phyloP scores from a whole-genome alignment of 148 eudicot genomes.

The Persicaria maculosa region DNA sequence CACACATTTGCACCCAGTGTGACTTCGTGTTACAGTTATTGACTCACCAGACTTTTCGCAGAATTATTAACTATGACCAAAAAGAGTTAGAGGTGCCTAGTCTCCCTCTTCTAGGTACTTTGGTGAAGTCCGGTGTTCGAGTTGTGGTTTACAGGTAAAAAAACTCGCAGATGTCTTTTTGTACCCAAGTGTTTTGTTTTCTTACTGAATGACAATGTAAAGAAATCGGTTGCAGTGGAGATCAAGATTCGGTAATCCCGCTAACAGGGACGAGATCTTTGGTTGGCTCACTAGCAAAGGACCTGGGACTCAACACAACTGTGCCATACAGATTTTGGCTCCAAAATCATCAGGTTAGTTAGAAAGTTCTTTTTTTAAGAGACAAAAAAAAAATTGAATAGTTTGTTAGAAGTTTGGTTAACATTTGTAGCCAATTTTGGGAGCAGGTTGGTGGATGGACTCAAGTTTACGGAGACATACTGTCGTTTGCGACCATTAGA shows the following conservation, averaged over 20 bases:
- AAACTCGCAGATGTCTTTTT: neutral
- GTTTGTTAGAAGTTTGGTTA: conserved; percentile 17
- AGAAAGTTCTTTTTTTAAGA: too few relatives aligned
- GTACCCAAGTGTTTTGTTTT: neutral
- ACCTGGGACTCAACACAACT: conserved; percentile 42
- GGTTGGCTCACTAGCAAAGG: conserved; percentile 41
- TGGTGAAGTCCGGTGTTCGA: conserved; percentile 11
- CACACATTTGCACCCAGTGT: too few relatives aligned
- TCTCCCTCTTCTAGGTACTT: conserved; percentile 8
- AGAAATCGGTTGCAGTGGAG: conserved; percentile 25
- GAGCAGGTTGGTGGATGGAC: conserved; percentile 46
- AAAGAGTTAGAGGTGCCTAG: conserved; percentile 5
- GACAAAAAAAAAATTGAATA: neutral
- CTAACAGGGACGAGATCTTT: conserved; percentile 40
- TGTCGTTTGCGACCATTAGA: conserved; percentile 36
- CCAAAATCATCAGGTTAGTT: conserved; percentile 45
- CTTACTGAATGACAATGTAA: neutral
- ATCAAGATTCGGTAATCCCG: conserved; percentile 68
- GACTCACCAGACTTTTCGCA: neutral
- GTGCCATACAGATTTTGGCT: conserved; percentile 57
- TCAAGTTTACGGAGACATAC: conserved; percentile 17
- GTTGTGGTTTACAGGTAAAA: conserved; percentile 18
- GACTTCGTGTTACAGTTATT: neutral
- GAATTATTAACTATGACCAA: conserved; percentile 2
- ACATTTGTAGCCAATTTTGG: neutral